A percentile compares a stretch with the other conserved stretches of the same genome.
phyloP scores from a whole-genome alignment of 768 basidiomycete genomes.

The Pleurotus eryngii region DNA sequence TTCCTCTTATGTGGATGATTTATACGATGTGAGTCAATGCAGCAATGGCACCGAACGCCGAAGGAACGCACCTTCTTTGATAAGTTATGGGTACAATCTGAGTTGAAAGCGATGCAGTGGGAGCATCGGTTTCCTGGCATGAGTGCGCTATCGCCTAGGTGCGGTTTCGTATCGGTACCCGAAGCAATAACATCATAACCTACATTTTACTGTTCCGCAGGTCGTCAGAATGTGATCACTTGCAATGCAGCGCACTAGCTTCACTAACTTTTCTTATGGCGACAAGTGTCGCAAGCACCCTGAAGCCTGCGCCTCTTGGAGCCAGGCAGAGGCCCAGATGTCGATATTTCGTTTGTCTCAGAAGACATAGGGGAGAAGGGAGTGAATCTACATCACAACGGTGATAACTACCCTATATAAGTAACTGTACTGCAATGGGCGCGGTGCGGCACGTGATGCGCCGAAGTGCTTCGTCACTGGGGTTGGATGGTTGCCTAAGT shows the following conservation, averaged over 20 bases:
- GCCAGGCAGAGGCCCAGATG: not conserved
- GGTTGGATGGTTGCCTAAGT: too few relatives aligned
- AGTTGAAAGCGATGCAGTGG: slow-evolving; percentile 61
- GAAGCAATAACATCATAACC: slow-evolving; percentile 15
- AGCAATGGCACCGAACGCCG: not conserved
- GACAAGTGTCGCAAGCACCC: slow-evolving; percentile 79
- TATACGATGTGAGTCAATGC: not conserved
- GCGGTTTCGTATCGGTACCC: too few relatives aligned
- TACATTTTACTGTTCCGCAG: slow-evolving; percentile 55
- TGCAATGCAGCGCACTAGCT: too few relatives aligned
- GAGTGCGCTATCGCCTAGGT: slow-evolving; percentile 65
- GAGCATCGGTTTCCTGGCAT: slow-evolving; percentile 66
- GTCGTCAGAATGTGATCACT: too few relatives aligned
- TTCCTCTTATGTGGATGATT: too few relatives aligned
- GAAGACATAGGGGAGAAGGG: not conserved
- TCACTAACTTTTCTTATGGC: slow-evolving; percentile 75
- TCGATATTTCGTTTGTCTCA: not conserved
- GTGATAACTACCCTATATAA: too few relatives aligned
- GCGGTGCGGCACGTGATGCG: too few relatives aligned
- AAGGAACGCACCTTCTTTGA: slow-evolving; percentile 40
- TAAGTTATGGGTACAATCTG: slow-evolving; percentile 61
- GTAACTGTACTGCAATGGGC: too few relatives aligned
- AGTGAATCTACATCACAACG: too few relatives aligned
- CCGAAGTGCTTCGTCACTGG: too few relatives aligned
- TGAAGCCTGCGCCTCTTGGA: slow-evolving; percentile 70